phyloP scores from a whole-genome alignment of 192 early-diverging fungal species.

The Dissophora ornata region DNA sequence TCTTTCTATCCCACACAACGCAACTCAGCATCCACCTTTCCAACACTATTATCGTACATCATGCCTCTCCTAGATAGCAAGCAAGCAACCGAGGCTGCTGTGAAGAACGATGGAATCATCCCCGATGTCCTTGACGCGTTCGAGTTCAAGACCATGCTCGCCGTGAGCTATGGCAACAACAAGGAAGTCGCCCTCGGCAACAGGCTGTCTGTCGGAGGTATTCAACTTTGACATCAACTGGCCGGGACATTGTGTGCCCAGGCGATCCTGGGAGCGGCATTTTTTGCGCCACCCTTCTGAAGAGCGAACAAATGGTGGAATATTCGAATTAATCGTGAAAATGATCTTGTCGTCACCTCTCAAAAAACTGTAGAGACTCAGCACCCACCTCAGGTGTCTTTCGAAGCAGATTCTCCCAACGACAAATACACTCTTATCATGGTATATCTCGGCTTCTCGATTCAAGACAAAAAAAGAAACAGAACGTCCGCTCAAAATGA shows the following conservation, averaged over 20 bases:
- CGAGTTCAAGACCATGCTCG: slow-evolving; percentile 26
- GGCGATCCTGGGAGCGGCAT: too few relatives aligned
- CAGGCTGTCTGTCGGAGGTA: slow-evolving; percentile 29
- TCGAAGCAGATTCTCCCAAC: slow-evolving; percentile 23
- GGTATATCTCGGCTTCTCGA: slow-evolving; percentile 1
- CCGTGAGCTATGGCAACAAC: slow-evolving; percentile 24
- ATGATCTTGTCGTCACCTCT: too few relatives aligned
- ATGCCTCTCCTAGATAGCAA: slow-evolving; percentile 62
- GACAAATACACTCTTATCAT: slow-evolving; percentile 48
- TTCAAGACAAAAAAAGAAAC: too few relatives aligned
- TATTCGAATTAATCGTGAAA: too few relatives aligned
- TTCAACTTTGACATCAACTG: too few relatives aligned
- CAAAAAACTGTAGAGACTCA: slow-evolving; percentile 26
- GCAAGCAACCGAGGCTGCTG: slow-evolving; percentile 44
- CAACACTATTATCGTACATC: too few relatives aligned
- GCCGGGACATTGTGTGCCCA: too few relatives aligned
- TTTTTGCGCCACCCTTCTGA: too few relatives aligned
- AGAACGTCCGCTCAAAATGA: not conserved
- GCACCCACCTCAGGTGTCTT: slow-evolving; percentile 30
- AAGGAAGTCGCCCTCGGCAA: slow-evolving; percentile 46
- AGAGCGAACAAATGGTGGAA: too few relatives aligned
- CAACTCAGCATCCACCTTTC: too few relatives aligned
- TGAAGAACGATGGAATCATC: slow-evolving; percentile 56
- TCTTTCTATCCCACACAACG: not conserved
- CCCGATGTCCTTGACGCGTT: slow-evolving; percentile 56